Evolutionary conservation across 106 monocot genomes (phyloP).

Genomic region (Hemerocallis citrina): DNA sequence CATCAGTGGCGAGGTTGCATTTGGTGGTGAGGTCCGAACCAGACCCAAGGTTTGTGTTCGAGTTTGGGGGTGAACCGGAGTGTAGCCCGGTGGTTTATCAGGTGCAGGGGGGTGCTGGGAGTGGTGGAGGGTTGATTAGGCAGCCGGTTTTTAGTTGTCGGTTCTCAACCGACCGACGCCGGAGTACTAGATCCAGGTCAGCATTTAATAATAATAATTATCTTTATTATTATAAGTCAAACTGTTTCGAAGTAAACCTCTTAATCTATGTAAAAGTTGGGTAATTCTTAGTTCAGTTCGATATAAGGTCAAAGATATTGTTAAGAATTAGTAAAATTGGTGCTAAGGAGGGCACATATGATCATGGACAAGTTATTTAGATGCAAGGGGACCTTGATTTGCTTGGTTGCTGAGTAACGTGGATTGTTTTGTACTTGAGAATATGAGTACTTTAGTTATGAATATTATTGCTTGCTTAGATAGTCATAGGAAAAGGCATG

Average conservation of each 20-base stretch:
- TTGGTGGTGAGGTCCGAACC: constrained; percentile 73
- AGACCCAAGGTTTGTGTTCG: constrained; percentile 75
- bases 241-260: no score
- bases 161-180: constrained; percentile 47
- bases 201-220: no score
- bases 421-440: neutral
- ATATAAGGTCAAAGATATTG: no score
- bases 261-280: no score
- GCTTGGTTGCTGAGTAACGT: neutral
- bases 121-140: constrained; percentile 12
- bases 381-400: neutral
- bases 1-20: constrained; percentile 23
- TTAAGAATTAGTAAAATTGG: no score
- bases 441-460: neutral
- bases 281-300: no score
- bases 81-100: constrained; percentile 81
- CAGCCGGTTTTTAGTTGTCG: constrained; percentile 81
- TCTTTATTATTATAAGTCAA: no score
- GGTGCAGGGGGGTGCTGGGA: constrained; percentile 26
- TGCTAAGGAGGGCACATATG: no score
- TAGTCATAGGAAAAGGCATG: neutral
- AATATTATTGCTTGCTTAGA: neutral
- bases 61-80: constrained; percentile 91
- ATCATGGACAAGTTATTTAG: no score
- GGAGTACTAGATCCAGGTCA: constrained; percentile 37